Evolutionary conservation across 2,329 filamentous ascomycete species (phyloP).

Genomic region (Colletotrichum theobromicola): DNA sequence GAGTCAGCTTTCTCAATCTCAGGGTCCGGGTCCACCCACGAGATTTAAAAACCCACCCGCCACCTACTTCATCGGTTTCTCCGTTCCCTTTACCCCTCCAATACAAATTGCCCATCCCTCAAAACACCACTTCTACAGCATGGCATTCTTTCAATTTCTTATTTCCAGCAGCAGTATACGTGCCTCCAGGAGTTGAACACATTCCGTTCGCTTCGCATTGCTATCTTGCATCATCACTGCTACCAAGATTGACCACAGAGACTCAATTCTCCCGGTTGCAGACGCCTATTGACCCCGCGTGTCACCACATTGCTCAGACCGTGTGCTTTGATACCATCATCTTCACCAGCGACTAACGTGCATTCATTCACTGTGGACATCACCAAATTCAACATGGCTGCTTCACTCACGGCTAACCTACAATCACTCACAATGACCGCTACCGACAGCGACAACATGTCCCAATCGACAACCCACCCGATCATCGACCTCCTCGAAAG

Average conservation of each 20-base stretch:
- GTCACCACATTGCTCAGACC: background rate
- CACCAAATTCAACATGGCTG: background rate
- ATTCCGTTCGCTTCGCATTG: background rate
- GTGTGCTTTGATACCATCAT: background rate
- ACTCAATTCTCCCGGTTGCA: background rate
- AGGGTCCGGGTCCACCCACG: conserved; percentile 2
- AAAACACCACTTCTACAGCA: background rate
- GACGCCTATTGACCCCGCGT: background rate
- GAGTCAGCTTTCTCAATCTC: background rate
- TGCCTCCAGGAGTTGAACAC: background rate
- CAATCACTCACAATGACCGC: background rate
- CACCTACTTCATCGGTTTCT: background rate
- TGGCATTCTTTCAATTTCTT: background rate
- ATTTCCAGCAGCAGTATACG: background rate
- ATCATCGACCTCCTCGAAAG: background rate
- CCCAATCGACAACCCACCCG: background rate
- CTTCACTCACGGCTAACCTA: background rate
- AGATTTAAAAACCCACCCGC: background rate
- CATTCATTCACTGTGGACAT: background rate
- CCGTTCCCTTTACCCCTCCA: background rate
- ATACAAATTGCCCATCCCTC: background rate
- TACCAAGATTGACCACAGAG: background rate
- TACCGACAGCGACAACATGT: background rate
- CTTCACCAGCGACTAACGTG: background rate
- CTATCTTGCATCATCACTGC: background rate